Conservation (phyloP, 768 basidiomycete species). For the Calocybe indica region DNA sequence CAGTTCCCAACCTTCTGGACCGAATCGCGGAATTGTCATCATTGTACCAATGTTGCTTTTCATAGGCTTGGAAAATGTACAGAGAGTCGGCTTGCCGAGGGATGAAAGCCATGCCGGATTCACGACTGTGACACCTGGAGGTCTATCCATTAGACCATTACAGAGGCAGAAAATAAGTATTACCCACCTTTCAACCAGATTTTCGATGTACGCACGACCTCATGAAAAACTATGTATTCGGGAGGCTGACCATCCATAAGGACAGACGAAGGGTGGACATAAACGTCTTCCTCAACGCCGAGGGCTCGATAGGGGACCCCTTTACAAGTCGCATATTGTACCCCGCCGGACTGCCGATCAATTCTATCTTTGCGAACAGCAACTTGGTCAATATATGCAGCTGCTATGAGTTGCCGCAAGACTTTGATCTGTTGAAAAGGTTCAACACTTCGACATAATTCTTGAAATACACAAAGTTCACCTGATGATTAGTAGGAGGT, state of each 20-base stretch:
- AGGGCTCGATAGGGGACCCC: constrained; percentile 81
- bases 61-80: constrained; percentile 83
- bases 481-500: constrained; percentile 80
- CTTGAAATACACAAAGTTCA: constrained; percentile 18
- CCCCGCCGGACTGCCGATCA: constrained; percentile 49
- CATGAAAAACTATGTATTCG: constrained; percentile 81
- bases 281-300: constrained; percentile 82
- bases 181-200: constrained; percentile 75
- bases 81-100: constrained; percentile 73
- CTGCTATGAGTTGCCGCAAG: constrained; percentile 78
- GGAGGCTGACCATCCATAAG: constrained; percentile 66
- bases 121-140: constrained; percentile 70
- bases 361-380: constrained; percentile 86
- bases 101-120: constrained; percentile 85
- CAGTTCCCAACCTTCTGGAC: constrained; percentile 82
- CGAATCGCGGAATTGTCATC: constrained; percentile 81
- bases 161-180: neutral
- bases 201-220: constrained; percentile 69
- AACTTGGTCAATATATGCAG: constrained; percentile 93
- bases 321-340: constrained; percentile 68
- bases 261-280: constrained; percentile 86
- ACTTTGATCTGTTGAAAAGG: constrained; percentile 67
- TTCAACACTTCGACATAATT: constrained; percentile 3
- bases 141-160: neutral
- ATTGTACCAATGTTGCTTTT: constrained; percentile 62